Conservation (phyloP, 176 grass and related monocot species). For the Bolboschoenus planiculmis region DNA sequence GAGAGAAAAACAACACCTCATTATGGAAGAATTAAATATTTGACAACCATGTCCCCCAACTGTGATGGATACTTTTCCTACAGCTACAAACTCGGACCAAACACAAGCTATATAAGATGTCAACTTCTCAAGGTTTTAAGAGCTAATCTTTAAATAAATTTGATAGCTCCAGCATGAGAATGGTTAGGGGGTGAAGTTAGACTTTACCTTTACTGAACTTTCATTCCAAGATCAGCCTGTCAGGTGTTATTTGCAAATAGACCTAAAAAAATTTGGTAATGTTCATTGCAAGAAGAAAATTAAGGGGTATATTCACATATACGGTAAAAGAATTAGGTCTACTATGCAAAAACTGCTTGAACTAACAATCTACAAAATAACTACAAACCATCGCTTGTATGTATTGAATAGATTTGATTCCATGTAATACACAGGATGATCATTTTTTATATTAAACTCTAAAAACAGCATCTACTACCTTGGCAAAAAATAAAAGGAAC, state of each 20-base stretch:
- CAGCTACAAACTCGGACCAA: neutral
- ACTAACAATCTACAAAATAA: constrained; percentile 12
- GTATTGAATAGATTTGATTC: constrained; percentile 63
- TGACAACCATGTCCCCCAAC: neutral
- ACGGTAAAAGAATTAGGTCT: neutral
- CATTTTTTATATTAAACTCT: constrained; percentile 47
- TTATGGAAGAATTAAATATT: neutral
- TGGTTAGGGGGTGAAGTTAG: neutral
- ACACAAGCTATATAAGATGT: neutral
- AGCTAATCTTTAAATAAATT: neutral
- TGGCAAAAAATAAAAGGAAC: constrained; percentile 24
- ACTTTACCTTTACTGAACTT: neutral
- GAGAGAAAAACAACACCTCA: neutral
- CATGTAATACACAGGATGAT: constrained; percentile 96
- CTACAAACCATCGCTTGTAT: constrained; percentile 90
- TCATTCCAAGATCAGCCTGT: neutral
- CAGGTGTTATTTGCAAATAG: neutral
- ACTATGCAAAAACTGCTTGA: neutral
- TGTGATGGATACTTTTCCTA: neutral
- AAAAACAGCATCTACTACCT: constrained; percentile 22
- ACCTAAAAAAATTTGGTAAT: neutral
- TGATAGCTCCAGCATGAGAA: neutral
- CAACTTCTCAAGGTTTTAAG: neutral
- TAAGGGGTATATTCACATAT: neutral
- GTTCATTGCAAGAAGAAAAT: neutral